These are phyloP conservation scores for Leersia perrieri DNA, from an alignment of 176 grass and related monocot genomes.

Conservation along the genomic window DNA sequence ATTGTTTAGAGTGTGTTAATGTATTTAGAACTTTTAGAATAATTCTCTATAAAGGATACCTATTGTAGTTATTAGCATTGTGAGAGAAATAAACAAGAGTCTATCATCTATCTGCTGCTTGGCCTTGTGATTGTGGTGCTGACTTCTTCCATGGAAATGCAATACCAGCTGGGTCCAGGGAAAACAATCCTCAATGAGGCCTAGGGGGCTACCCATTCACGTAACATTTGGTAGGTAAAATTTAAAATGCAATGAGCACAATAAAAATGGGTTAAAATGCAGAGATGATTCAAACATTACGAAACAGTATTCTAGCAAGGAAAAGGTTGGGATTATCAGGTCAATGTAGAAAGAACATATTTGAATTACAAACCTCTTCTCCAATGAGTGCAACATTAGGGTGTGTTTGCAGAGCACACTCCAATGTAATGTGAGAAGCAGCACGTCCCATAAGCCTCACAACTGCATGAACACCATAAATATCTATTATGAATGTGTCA, in stretches of 20 bases:
- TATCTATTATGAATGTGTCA: not conserved
- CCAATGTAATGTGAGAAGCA: slow-evolving; percentile 99
- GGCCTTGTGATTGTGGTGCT: not conserved
- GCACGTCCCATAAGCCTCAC: slow-evolving; percentile 99
- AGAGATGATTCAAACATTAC: not conserved
- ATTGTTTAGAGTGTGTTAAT: not conserved
- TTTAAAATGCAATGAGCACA: not conserved
- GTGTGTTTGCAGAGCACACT: slow-evolving; percentile 95
- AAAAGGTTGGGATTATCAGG: not conserved
- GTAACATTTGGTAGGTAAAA: not conserved
- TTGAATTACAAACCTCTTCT: slow-evolving; percentile 69
- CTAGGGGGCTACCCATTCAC: not conserved
- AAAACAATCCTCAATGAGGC: not conserved
- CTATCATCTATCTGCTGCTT: not conserved
- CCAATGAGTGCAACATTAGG: slow-evolving; percentile 94
- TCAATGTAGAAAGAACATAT: slow-evolving; percentile 21
- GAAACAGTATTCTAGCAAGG: slow-evolving; percentile 9
- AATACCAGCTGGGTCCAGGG: not conserved
- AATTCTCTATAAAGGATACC: not conserved
- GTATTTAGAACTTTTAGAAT: not conserved
- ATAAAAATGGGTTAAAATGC: not conserved
- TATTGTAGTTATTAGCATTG: not conserved
- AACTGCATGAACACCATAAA: slow-evolving; percentile 53
- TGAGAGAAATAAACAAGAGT: not conserved
- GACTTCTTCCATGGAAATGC: not conserved